Conservation (phyloP, 371 early-diverging fungal genomes). For the Chytridium lagenaria region DNA sequence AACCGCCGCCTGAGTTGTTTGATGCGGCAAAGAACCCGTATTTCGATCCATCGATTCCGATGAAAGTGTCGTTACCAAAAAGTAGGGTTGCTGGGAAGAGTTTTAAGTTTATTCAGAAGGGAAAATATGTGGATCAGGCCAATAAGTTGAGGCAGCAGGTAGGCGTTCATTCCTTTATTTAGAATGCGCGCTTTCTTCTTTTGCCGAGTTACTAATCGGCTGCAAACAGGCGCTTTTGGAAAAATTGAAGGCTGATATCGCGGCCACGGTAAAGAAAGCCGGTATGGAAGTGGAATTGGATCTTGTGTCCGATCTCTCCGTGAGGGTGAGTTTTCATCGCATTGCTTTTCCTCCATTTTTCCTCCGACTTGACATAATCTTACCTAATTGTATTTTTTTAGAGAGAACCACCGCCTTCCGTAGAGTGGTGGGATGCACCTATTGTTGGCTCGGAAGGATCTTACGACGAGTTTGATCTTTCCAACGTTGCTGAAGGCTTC, state of each 20-base stretch:
- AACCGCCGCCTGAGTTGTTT: constrained; percentile 44
- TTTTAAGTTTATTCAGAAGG: constrained; percentile 81
- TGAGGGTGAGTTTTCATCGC: constrained; percentile 63
- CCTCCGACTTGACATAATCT: background rate
- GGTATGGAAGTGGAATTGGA: constrained; percentile 86
- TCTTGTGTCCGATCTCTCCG: constrained; percentile 67
- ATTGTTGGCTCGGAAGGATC: constrained; percentile 71
- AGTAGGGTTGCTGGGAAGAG: constrained; percentile 47
- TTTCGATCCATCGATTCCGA: constrained; percentile 73
- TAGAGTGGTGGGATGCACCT: constrained; percentile 97
- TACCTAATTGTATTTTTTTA: constrained; percentile 10
- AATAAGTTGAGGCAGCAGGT: constrained; percentile 72
- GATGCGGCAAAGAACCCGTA: constrained; percentile 86
- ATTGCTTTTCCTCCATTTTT: background rate
- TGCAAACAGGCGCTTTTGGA: constrained; percentile 75
- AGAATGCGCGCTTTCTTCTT: too few relatives aligned
- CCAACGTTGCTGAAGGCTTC: constrained; percentile 43
- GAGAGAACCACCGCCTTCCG: constrained; percentile 75
- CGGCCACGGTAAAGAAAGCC: constrained; percentile 77
- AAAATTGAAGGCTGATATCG: constrained; percentile 83
- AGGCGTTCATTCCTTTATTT: background rate
- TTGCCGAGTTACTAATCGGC: too few relatives aligned
- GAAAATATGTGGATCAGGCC: constrained; percentile 81
- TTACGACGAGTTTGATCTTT: constrained; percentile 69
- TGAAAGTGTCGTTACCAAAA: constrained; percentile 60